Conservation (phyloP, 805 yeast genomes). For the Starmerella riodocensis region DNA sequence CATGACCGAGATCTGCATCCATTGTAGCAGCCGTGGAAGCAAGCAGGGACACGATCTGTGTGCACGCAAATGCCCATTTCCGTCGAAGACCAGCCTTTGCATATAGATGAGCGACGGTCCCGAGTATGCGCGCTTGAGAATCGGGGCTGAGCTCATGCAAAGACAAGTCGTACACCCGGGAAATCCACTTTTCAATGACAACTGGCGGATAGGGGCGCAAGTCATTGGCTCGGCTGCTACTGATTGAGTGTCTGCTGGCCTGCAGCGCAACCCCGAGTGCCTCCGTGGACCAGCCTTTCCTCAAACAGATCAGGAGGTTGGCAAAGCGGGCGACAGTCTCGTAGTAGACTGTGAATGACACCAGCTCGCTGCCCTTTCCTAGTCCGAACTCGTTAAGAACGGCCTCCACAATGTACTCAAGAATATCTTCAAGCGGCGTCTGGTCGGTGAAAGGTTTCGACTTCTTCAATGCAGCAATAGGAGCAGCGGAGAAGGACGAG, state of each 20-base stretch:
- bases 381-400: slow-evolving; percentile 22
- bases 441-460: slow-evolving; percentile 26
- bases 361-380: slow-evolving; percentile 46
- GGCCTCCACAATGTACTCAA: slow-evolving; percentile 19
- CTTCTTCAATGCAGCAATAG: slow-evolving; percentile 1
- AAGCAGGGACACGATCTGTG: slow-evolving; percentile 39
- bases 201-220: background rate
- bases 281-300: slow-evolving; percentile 30
- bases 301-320: slow-evolving; percentile 38
- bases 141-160: slow-evolving; percentile 34
- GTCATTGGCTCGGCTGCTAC: too few relatives aligned
- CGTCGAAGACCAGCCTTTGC: slow-evolving; percentile 47
- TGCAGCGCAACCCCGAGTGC: slow-evolving; percentile 35
- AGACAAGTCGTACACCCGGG: slow-evolving; percentile 35
- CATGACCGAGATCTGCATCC: slow-evolving; percentile 15
- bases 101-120: slow-evolving; percentile 53
- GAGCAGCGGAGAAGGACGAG: slow-evolving; percentile 33
- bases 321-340: slow-evolving; percentile 56
- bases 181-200: slow-evolving; percentile 34
- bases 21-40: slow-evolving; percentile 15
- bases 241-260: background rate
- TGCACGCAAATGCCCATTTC: slow-evolving; percentile 55
- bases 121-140: slow-evolving; percentile 50
- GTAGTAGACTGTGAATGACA: slow-evolving; percentile 67
- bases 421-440: slow-evolving; percentile 14